Percentiles rank a stretch among this genome's conserved stretches.
Evolutionary conservation across 352 stramenopile genomes (phyloP).

Genomic region (Phytophthora foliorum): DNA sequence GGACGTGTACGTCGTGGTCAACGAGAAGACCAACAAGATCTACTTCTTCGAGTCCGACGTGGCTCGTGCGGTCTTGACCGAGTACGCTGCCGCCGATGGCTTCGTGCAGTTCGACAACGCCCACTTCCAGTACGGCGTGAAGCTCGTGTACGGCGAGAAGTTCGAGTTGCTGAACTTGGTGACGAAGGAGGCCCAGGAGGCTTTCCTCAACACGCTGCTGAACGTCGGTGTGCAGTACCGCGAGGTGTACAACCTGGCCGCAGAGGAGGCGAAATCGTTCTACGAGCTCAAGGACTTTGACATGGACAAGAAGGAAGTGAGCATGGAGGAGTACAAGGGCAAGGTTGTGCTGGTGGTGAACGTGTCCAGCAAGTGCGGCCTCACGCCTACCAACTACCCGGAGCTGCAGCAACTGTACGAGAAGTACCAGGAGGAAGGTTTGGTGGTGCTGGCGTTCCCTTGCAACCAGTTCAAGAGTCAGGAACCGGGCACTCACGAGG

Average conservation of each 20-base stretch:
- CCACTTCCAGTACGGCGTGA: conserved; percentile 59
- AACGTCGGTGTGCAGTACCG: conserved; percentile 62
- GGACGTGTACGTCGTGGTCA: conserved; percentile 58
- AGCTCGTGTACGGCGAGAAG: conserved; percentile 50
- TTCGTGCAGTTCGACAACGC: conserved; percentile 57
- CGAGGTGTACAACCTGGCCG: conserved; percentile 58
- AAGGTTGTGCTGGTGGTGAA: conserved; percentile 80
- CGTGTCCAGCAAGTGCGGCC: conserved; percentile 84
- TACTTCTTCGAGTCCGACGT: conserved; percentile 60
- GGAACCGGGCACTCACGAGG: conserved; percentile 68
- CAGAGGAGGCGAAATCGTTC: too few species aligned
- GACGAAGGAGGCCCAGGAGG: conserved; percentile 54
- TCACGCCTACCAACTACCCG: conserved; percentile 87
- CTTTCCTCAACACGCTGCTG: conserved; percentile 60
- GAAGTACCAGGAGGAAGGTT: conserved; percentile 65
- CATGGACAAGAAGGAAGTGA: conserved; percentile 70
- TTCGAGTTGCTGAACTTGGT: conserved; percentile 54
- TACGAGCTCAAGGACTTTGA: conserved; percentile 80
- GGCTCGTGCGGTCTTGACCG: conserved; percentile 30
- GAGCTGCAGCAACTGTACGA: conserved; percentile 77
- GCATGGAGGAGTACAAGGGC: conserved; percentile 71
- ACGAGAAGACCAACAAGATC: conserved; percentile 52
- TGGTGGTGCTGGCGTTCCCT: conserved; percentile 83
- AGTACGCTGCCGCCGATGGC: conserved; percentile 44
- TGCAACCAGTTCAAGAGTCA: conserved; percentile 85